Evolutionary conservation across 2,329 filamentous ascomycete genomes (phyloP), one percentile per base, ranked within the genome.

Genomic region (Alternaria atra): DNA sequence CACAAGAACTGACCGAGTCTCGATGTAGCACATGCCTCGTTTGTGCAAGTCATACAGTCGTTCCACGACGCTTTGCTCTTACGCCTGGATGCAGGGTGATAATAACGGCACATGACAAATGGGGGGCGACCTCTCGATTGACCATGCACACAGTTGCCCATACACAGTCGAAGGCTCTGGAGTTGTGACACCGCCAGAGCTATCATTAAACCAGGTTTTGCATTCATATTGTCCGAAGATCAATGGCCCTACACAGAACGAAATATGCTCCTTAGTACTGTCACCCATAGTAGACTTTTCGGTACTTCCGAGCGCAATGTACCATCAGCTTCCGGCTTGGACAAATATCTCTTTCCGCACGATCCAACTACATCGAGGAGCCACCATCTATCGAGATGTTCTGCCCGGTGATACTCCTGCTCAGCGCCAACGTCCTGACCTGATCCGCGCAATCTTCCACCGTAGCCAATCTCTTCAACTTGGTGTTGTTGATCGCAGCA

Each of bases 391-490:
- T 75, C 47, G 70, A 69, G 20, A 79, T 64, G 55, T 79, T 79
- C 64, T 79, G 76, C 3, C 77, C 77, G 9, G 77, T 79, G 15
- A 74, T 71, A 61, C 75, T 78, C 40, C 71, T 60, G 53, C 75
- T 79, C 53, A 78, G 39, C 29, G 73, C 74, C 68, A 79, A 56
- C 6, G 67, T 69, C 48, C 76, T 66, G 5, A 79, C 75, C 64
- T 79, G 75, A 40, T 75, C 73, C 9, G 77, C 77, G 32, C 77
- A 76, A 65, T 79, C 77, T 60, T 88, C 84, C 23, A 86, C 84
- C 0, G 84, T 86, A 7, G 84, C 84, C 60, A 88, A 74, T 17
- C 85, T 82, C 69, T 82, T 81, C 69, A 83, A 64, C 71, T 81
- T 82, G 1, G 80, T 83, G 43, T 78, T 80, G 27, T 80, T 73